Evolutionary conservation across 176 grass and related monocot genomes (phyloP).

Genomic region (Dendrocalamus sinicus): DNA sequence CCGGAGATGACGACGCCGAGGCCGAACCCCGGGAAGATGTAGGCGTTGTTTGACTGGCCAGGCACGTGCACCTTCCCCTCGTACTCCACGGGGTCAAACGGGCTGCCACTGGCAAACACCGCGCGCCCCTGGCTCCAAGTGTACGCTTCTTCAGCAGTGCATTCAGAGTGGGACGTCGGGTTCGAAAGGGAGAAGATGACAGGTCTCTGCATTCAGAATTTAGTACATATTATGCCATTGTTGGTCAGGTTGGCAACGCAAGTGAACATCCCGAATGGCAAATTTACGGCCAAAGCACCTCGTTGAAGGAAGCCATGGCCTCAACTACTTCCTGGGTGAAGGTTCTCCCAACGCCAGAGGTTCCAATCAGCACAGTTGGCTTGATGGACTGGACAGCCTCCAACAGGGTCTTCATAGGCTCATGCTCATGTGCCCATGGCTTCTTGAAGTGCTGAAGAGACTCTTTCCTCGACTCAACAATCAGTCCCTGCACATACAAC

Average conservation of each 20-base stretch:
- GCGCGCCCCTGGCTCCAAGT: conserved; percentile 73
- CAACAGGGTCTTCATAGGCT: conserved; percentile 65
- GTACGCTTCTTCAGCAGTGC: conserved; percentile 93
- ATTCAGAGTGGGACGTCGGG: conserved; percentile 96
- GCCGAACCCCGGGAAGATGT: conserved; percentile 93
- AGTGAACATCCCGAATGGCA: background rate
- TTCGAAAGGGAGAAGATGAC: conserved; percentile 92
- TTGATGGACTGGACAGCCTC: conserved; percentile 87
- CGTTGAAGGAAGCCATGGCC: conserved; percentile 80
- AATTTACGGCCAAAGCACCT: conserved; percentile 39
- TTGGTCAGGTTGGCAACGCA: background rate
- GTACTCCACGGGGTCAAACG: conserved; percentile 80
- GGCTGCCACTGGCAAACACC: conserved; percentile 94
- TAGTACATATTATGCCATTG: background rate
- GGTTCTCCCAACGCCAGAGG: conserved; percentile 81
- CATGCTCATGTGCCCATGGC: conserved; percentile 90
- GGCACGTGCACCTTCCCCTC: conserved; percentile 66
- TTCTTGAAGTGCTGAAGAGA: conserved; percentile 96
- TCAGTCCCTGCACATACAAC: conserved; percentile 60
- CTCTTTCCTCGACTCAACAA: conserved; percentile 70
- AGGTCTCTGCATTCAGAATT: conserved; percentile 54
- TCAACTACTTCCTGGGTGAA: conserved; percentile 89
- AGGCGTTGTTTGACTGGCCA: conserved; percentile 92
- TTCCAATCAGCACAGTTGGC: conserved; percentile 94
- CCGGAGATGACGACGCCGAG: conserved; percentile 87